Conservation (phyloP, 306 rosid species). For the Arachis hypogaea region DNA sequence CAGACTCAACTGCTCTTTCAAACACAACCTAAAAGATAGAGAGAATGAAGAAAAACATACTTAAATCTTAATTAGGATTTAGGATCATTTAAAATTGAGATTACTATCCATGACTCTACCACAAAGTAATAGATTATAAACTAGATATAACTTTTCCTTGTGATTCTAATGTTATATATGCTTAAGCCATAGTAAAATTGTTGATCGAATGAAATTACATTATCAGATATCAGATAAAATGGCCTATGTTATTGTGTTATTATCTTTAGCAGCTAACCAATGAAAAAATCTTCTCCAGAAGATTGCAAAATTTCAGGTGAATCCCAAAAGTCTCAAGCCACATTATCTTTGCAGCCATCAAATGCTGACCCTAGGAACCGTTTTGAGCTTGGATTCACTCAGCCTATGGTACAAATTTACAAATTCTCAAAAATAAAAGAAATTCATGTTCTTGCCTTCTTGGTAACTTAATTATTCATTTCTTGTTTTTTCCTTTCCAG, state of each 20-base stretch:
- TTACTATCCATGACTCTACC: neutral
- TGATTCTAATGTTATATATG: conserved; percentile 5
- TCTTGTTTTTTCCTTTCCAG: conserved; percentile 39
- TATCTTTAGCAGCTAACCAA: conserved; percentile 26
- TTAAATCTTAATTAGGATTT: too few relatives aligned
- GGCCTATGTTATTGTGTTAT: neutral
- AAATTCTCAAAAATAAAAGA: neutral
- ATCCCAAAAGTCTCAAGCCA: conserved; percentile 46
- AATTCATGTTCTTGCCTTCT: conserved; percentile 7
- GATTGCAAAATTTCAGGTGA: conserved; percentile 56
- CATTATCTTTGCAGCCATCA: conserved; percentile 53
- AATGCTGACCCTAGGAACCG: conserved; percentile 45
- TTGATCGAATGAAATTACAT: neutral
- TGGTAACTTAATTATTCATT: conserved; percentile 22
- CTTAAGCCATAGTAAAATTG: neutral
- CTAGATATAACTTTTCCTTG: conserved; percentile 4
- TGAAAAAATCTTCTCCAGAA: conserved; percentile 42
- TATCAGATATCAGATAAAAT: neutral
- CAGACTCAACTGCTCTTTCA: too few relatives aligned
- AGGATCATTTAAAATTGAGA: too few relatives aligned
- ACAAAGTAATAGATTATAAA: neutral
- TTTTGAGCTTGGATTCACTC: conserved; percentile 74
- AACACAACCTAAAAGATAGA: too few relatives aligned
- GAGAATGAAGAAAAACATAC: too few relatives aligned
- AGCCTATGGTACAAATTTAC: conserved; percentile 54